Conservation (phyloP, 2,329 filamentous ascomycete species). For the Colletotrichum filicis region DNA sequence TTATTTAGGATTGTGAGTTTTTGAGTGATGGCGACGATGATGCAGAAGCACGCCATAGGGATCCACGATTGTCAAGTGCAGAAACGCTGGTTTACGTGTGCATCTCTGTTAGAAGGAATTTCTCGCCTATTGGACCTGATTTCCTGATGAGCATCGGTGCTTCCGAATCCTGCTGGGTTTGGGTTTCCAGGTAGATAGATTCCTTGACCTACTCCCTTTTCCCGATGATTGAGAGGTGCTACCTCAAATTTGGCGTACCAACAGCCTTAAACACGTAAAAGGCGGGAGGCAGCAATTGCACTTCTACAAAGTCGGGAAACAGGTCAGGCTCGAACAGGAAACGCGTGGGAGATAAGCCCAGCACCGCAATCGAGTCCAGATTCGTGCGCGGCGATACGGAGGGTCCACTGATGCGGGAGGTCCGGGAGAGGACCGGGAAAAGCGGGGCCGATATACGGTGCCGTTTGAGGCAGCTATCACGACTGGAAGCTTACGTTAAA, state of each 20-base stretch:
- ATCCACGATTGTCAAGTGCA: background rate
- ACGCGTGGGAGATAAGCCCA: background rate
- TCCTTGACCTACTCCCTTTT: too few species aligned
- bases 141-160: too few species aligned
- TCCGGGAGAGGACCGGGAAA: background rate
- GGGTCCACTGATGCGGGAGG: background rate
- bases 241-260: too few species aligned
- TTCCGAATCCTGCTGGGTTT: too few species aligned
- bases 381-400: background rate
- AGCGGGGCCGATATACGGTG: background rate
- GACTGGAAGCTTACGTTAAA: too few species aligned
- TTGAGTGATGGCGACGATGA: background rate
- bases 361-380: background rate
- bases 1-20: too few species aligned
- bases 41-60: background rate
- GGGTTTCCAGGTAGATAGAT: too few species aligned
- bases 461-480: too few species aligned
- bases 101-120: rapidly evolving
- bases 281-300: background rate
- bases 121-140: background rate
- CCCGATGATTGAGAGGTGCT: too few species aligned
- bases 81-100: background rate
- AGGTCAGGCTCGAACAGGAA: rapidly evolving
- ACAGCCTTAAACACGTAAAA: rapidly evolving
- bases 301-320: rapidly evolving